Percentiles rank a stretch among this genome's conserved stretches.
Conservation (phyloP, 139 green algal species). For the Chlorella sp. region DNA sequence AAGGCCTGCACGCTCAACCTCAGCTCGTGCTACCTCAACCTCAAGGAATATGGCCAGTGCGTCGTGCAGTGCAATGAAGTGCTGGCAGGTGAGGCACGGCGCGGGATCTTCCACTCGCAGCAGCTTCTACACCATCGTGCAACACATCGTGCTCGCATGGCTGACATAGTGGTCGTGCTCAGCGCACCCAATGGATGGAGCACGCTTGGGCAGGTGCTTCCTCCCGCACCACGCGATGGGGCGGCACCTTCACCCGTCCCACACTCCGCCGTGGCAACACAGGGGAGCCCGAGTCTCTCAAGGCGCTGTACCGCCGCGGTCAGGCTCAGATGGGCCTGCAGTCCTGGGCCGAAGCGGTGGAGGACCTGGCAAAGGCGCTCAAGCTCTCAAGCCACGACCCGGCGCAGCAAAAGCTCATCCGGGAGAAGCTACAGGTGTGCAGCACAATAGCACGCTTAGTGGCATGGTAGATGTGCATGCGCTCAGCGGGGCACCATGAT, state of each 20-base stretch:
- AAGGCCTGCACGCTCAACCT: conserved; percentile 51
- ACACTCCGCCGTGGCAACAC: neutral
- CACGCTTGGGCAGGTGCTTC: neutral
- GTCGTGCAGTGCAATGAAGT: conserved; percentile 40
- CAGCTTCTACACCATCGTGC: neutral
- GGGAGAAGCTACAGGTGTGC: conserved; percentile 30
- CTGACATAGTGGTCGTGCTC: neutral
- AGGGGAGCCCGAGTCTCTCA: conserved; percentile 44
- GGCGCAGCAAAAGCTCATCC: conserved; percentile 33
- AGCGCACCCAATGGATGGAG: neutral
- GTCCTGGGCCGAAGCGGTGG: conserved; percentile 12
- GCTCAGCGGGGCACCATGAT: too few relatives aligned
- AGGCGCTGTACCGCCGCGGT: conserved; percentile 54
- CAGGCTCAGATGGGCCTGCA: conserved; percentile 35
- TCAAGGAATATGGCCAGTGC: conserved; percentile 34
- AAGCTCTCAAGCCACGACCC: conserved; percentile 17
- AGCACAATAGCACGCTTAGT: too few relatives aligned
- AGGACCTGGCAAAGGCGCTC: conserved; percentile 32
- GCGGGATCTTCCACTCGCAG: neutral
- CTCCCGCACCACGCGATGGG: neutral
- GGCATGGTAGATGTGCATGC: too few relatives aligned
- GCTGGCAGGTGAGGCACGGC: conserved; percentile 29
- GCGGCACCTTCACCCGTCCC: neutral
- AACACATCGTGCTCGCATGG: neutral
- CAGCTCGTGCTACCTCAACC: conserved; percentile 50